phyloP scores from a whole-genome alignment of 2,329 filamentous ascomycete genomes.

The Stachybotrys echinatus region DNA sequence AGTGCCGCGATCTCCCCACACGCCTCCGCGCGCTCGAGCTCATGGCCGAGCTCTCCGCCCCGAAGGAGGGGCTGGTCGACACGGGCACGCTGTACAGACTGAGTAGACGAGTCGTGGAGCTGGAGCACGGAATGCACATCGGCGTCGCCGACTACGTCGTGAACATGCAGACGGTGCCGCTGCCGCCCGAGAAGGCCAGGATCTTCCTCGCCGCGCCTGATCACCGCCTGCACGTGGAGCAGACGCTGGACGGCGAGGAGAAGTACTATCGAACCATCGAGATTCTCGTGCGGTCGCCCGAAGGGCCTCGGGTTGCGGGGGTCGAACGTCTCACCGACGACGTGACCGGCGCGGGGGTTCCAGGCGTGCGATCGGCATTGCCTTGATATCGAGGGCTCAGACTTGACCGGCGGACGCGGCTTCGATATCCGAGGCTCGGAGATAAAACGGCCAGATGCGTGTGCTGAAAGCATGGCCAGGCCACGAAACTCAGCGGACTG shows the following conservation, averaged over 20 bases:
- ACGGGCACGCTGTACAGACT: not conserved
- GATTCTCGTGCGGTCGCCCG: not conserved
- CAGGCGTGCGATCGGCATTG: too few species aligned
- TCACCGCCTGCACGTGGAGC: not conserved
- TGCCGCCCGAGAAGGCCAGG: not conserved
- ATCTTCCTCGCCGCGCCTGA: not conserved
- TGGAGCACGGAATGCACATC: not conserved
- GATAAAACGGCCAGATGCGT: too few species aligned
- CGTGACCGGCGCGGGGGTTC: not conserved
- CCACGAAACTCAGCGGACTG: too few species aligned
- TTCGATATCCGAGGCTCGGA: too few species aligned
- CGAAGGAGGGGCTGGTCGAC: not conserved
- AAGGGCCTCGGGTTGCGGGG: not conserved
- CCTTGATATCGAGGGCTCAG: too few species aligned
- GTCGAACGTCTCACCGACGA: not conserved
- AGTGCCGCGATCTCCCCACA: not conserved
- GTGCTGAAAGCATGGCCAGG: too few species aligned
- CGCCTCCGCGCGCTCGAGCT: not conserved
- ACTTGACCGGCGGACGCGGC: too few species aligned
- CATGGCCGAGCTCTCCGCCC: not conserved
- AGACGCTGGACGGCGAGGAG: not conserved
- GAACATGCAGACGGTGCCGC: not conserved
- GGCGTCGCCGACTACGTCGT: not conserved
- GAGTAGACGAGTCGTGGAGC: not conserved
- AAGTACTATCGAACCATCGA: not conserved